Percentiles rank a stretch among this genome's conserved stretches.
These are phyloP conservation scores for Plantago coronopus DNA, from an alignment of 305 asterid genomes.

Conservation along the genomic window DNA sequence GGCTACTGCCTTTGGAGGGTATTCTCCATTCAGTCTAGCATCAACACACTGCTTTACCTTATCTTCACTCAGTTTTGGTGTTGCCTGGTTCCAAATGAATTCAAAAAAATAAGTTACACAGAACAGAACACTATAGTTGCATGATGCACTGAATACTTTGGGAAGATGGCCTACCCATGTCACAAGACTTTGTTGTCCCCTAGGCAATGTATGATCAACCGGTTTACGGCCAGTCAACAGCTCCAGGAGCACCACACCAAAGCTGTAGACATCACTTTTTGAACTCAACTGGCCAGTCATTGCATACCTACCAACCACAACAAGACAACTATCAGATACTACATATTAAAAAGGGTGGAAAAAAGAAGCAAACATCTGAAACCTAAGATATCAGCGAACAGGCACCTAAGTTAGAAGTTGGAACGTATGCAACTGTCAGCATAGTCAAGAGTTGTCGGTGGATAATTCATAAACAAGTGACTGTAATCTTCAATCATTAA, in stretches of 20 bases:
- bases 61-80: constrained; percentile 74
- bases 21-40: constrained; percentile 52
- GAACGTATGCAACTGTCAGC: too few species aligned
- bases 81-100: constrained; percentile 38
- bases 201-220: constrained; percentile 75
- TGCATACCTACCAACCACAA: constrained; percentile 47
- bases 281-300: constrained; percentile 86
- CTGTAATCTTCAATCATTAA: neutral
- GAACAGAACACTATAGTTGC: neutral
- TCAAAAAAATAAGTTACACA: constrained; percentile 8
- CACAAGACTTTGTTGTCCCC: constrained; percentile 83
- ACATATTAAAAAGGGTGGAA: neutral
- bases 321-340: neutral
- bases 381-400: neutral
- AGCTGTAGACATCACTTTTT: constrained; percentile 84
- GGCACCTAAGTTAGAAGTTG: neutral
- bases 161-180: constrained; percentile 62
- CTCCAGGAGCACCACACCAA: constrained; percentile 82
- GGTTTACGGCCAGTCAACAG: constrained; percentile 86
- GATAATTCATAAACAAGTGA: neutral
- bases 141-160: neutral
- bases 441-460: neutral
- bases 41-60: constrained; percentile 83
- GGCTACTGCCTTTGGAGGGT: constrained; percentile 81
- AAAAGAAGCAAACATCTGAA: neutral